phyloP scores from a whole-genome alignment of 2,329 filamentous ascomycete genomes.

The Epichloe gansuensis region DNA sequence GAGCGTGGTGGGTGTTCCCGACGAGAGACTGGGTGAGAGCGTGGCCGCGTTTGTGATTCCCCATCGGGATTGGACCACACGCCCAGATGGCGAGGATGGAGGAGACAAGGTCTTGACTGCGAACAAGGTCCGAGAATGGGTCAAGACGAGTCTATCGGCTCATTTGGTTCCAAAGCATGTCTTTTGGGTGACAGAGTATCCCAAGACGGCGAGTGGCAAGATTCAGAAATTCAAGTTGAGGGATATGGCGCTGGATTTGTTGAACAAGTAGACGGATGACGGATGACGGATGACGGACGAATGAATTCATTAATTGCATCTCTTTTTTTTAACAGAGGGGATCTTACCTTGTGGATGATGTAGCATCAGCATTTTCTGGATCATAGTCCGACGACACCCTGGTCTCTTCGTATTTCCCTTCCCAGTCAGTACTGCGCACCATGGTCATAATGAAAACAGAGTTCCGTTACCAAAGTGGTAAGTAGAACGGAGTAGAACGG shows the following conservation, averaged over 20 bases:
- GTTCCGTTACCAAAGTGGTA: too few species aligned
- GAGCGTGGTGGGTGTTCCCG: conserved; percentile 71
- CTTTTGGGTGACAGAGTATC: conserved; percentile 77
- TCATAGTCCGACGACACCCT: too few species aligned
- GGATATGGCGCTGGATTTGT: conserved; percentile 41
- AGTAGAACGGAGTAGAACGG: too few species aligned
- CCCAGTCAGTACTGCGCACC: too few species aligned
- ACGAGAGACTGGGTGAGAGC: conserved; percentile 77
- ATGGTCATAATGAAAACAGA: too few species aligned
- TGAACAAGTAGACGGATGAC: conserved; percentile 8
- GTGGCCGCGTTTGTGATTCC: conserved; percentile 72
- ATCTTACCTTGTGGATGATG: too few species aligned
- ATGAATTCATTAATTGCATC: not conserved
- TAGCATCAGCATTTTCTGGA: too few species aligned
- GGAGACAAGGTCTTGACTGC: conserved; percentile 29
- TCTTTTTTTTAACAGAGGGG: too few species aligned
- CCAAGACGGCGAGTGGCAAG: conserved; percentile 93
- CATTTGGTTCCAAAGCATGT: conserved; percentile 80
- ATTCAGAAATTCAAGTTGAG: conserved; percentile 86
- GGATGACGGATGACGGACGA: not conserved
- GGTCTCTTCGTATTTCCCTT: too few species aligned
- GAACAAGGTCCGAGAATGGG: conserved; percentile 57
- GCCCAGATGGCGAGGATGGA: conserved; percentile 15
- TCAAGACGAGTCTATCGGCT: conserved; percentile 50
- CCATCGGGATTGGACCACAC: conserved; percentile 16